phyloP scores from a whole-genome alignment of 306 rosid genomes.

The Prinsepia uniflora region DNA sequence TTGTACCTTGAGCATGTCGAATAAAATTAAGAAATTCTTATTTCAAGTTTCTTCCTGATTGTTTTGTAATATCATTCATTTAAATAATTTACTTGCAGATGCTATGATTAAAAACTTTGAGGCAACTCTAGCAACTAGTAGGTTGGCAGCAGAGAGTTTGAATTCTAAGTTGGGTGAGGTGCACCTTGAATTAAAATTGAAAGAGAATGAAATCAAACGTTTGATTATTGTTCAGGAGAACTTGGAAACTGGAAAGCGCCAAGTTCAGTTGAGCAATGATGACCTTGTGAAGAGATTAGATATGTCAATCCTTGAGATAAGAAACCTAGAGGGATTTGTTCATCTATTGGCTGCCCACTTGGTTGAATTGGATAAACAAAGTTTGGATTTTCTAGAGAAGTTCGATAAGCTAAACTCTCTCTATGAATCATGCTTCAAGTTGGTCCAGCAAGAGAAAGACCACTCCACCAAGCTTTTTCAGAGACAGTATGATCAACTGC shows the following conservation, averaged over 20 bases:
- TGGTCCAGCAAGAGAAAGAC: conserved; percentile 63
- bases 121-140: conserved; percentile 49
- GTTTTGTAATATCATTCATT: conserved; percentile 11
- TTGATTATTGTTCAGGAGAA: conserved; percentile 41
- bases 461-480: conserved; percentile 51
- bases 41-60: conserved; percentile 2
- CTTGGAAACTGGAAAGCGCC: conserved; percentile 55
- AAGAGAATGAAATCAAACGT: conserved; percentile 56
- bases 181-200: conserved; percentile 48
- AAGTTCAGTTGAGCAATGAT: conserved; percentile 44
- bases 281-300: conserved; percentile 53
- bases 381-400: conserved; percentile 52
- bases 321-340: conserved; percentile 49
- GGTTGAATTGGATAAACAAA: conserved; percentile 58
- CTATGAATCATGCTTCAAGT: conserved; percentile 54
- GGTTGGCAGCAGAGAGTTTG: conserved; percentile 54
- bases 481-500: conserved; percentile 51
- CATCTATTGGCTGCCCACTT: conserved; percentile 47
- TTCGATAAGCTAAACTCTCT: conserved; percentile 65
- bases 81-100: conserved; percentile 43
- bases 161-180: conserved; percentile 55
- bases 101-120: conserved; percentile 54
- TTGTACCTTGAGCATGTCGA: conserved; percentile 7
- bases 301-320: conserved; percentile 52
- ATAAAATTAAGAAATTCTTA: not conserved